These are phyloP conservation scores for Eimeria brunetti DNA, from an alignment of 169 alveolate species.

Conservation along the genomic window DNA sequence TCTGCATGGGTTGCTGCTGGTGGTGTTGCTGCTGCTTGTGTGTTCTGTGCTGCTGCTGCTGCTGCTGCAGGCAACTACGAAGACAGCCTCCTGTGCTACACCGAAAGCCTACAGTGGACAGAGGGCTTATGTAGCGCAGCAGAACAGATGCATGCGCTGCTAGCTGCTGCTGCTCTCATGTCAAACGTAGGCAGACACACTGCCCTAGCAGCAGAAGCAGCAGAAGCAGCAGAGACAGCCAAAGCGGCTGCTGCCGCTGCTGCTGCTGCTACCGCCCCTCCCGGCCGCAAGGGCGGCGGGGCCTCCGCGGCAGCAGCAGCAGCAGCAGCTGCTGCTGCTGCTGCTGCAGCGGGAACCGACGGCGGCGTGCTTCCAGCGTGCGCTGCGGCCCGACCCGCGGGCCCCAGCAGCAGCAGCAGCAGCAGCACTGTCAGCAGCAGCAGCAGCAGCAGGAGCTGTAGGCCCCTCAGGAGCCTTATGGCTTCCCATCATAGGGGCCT, in stretches of 20 bases:
- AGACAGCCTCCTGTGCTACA: constrained; percentile 45
- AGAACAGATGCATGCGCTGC: constrained; percentile 16
- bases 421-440: constrained; percentile 35
- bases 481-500: constrained; percentile 25
- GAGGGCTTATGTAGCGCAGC: constrained; percentile 58
- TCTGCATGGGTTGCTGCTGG: not conserved
- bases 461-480: constrained; percentile 63
- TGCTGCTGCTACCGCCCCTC: not conserved
- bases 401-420: constrained; percentile 47
- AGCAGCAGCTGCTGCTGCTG: constrained; percentile 6
- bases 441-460: constrained; percentile 50
- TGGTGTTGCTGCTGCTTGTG: not conserved
- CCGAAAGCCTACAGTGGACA: constrained; percentile 58
- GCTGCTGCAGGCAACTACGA: constrained; percentile 51
- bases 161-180: constrained; percentile 56
- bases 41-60: constrained; percentile 10
- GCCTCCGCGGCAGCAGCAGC: constrained; percentile 55
- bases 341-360: not conserved
- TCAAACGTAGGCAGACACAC: constrained; percentile 53
- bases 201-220: constrained; percentile 64
- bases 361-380: not conserved
- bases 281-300: constrained; percentile 51
- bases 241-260: constrained; percentile 54
- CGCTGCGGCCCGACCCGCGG: not conserved
- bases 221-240: constrained; percentile 53